Conservation (phyloP, 2,329 filamentous ascomycete species). For the Pseudogymnoascus sp. region DNA sequence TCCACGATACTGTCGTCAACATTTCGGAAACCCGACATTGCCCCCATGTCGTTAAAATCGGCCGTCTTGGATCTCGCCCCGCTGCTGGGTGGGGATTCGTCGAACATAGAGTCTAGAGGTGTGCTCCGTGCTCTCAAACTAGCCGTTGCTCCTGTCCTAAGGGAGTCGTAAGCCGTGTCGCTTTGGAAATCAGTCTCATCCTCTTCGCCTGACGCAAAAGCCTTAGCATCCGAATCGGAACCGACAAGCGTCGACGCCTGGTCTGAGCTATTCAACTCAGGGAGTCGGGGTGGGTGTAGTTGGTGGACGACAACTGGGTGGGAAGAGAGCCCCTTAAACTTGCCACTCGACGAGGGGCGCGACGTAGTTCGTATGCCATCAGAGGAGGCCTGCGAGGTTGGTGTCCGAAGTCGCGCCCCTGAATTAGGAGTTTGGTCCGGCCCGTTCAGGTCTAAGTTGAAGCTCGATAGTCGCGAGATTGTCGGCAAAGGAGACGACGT, state of each 20-base stretch:
- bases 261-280: conserved; percentile 24
- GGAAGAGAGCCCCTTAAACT: conserved; percentile 30
- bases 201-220: conserved; percentile 60
- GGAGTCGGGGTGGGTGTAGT: conserved; percentile 18
- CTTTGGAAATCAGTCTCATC: conserved; percentile 73
- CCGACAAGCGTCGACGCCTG: conserved; percentile 55
- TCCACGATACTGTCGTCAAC: conserved; percentile 50
- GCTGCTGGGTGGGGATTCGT: conserved; percentile 62
- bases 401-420: conserved; percentile 21
- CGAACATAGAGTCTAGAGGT: conserved; percentile 71
- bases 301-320: conserved; percentile 17
- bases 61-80: conserved; percentile 33
- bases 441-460: conserved; percentile 45
- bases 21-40: conserved; percentile 42
- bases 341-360: conserved; percentile 35
- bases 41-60: conserved; percentile 25
- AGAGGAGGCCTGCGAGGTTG: conserved; percentile 22
- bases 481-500: conserved; percentile 49
- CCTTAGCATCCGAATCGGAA: conserved; percentile 60
- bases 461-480: conserved; percentile 44
- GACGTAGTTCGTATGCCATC: conserved; percentile 27
- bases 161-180: conserved; percentile 68
- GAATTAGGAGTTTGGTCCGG: conserved; percentile 37
- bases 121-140: conserved; percentile 60
- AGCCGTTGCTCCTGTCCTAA: conserved; percentile 61